Percentiles rank a stretch among this genome's conserved stretches.
These are phyloP conservation scores for Crithidia expoeki DNA, from an alignment of 208 protist genomes.

Conservation along the genomic window DNA sequence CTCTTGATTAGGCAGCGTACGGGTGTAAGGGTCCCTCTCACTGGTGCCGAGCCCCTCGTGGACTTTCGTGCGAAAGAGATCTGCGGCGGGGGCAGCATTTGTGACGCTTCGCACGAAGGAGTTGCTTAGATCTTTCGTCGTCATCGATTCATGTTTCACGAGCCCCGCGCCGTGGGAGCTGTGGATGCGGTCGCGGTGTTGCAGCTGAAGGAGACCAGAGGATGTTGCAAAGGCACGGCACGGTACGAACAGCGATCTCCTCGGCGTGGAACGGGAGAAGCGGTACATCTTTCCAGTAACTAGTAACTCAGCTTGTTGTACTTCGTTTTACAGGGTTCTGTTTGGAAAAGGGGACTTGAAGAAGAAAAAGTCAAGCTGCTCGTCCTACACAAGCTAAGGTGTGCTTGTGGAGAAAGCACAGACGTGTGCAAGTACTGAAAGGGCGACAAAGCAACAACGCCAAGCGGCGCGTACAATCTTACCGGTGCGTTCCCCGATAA, in stretches of 20 bases:
- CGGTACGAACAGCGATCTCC: neutral
- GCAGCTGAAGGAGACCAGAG: conserved; percentile 32
- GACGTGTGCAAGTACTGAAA: too few relatives aligned
- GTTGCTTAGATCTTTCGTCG: conserved; percentile 24
- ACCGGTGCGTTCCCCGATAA: too few relatives aligned
- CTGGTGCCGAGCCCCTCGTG: conserved; percentile 84
- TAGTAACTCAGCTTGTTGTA: neutral
- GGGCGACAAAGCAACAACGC: too few relatives aligned
- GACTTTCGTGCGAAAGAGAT: conserved; percentile 76
- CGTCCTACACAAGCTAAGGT: too few relatives aligned
- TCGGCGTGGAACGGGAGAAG: conserved; percentile 3
- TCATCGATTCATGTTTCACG: conserved; percentile 63
- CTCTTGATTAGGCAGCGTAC: conserved; percentile 75
- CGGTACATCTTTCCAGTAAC: neutral
- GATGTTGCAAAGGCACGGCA: conserved; percentile 23
- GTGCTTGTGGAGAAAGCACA: too few relatives aligned
- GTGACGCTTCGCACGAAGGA: conserved; percentile 35
- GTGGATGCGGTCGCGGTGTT: conserved; percentile 63
- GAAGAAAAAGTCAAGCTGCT: too few relatives aligned
- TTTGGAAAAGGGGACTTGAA: too few relatives aligned
- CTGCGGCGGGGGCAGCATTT: conserved; percentile 59
- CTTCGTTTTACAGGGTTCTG: too few relatives aligned
- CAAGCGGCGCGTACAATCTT: too few relatives aligned
- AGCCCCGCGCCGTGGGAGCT: conserved; percentile 72
- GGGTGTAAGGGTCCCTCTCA: conserved; percentile 70